Evolutionary conservation across 768 basidiomycete species (phyloP), one percentile per base, ranked within the genome.

Genomic region (Boletus sensibilis): DNA sequence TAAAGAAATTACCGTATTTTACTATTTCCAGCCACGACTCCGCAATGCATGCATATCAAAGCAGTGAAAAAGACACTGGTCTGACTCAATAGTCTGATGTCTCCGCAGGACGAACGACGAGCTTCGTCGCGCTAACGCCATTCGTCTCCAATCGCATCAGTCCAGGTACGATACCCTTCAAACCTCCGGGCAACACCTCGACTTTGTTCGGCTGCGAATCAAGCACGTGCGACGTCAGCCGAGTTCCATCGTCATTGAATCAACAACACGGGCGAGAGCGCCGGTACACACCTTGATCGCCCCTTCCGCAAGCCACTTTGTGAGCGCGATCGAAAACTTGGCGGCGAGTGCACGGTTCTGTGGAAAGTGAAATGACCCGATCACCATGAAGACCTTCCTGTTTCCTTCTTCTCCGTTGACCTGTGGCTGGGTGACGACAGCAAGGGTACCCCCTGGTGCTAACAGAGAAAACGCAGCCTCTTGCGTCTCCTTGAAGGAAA

Each of bases 81-180:
- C 13, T 21, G 23, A 37, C 34, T 38, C 11, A 45, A 23, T 46
- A 20, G 29, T 46, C 49, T 16, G 51, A 9, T 11, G 43, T 63
- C 34, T 63, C 60, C 2, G 18, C 20, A 2, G 62, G 62, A 29
- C 53, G 71, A 1, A 67, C 72, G 10, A 80, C 65, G 4, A 79
- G 58, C 64, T 79, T 80, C n/a, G 60, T 61, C 1, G 70, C 78
- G 25, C 76, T 79, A 25, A 79, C 60, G 8, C 72, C 61, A 6
- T 62, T 40, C 7, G 10, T 56, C 57, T 63, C 53, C 52, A 79
- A 37, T 41, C 65, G 64, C 47, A 65, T 57, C 53, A 80, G 38
- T 3, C 72, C 76, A 38, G 58, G 59, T 0, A 48, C 55, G 11
- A 79, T 65, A 9, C 71, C 76, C 0, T 60, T 62, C n/a, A 79